Conservation (phyloP, 2,329 filamentous ascomycete genomes). For the Sarocladiaceae sp. region DNA sequence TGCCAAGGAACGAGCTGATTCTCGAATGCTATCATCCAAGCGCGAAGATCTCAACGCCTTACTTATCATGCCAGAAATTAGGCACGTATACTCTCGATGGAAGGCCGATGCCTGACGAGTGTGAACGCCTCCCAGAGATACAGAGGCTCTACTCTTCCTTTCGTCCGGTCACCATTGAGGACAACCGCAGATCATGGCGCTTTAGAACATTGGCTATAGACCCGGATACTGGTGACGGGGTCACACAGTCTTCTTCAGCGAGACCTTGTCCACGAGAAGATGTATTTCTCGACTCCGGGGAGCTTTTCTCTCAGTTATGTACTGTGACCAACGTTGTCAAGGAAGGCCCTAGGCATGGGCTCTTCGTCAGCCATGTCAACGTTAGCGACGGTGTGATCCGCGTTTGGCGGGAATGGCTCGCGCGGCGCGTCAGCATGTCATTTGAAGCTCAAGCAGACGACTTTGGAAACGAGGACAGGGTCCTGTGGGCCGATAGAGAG, state of each 20-base stretch:
- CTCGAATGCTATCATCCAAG: constrained; percentile 76
- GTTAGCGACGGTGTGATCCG: constrained; percentile 66
- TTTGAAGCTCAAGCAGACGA: neutral
- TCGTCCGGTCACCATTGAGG: constrained; percentile 55
- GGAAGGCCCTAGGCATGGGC: constrained; percentile 52
- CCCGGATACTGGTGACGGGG: neutral
- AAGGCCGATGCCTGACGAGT: constrained; percentile 9
- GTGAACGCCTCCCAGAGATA: constrained; percentile 33
- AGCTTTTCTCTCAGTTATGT: constrained; percentile 72
- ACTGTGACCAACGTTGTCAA: constrained; percentile 65
- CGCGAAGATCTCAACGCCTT: constrained; percentile 63
- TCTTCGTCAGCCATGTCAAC: constrained; percentile 62
- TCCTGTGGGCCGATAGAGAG: constrained; percentile 65
- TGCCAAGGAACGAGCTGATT: constrained; percentile 53
- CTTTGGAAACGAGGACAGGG: constrained; percentile 18
- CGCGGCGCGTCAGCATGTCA: constrained; percentile 27
- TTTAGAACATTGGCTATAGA: constrained; percentile 15
- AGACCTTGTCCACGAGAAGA: constrained; percentile 36
- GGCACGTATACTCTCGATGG: constrained; percentile 41
- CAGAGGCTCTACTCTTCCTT: constrained; percentile 66
- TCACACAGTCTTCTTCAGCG: neutral
- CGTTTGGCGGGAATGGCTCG: constrained; percentile 70
- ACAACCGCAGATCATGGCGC: constrained; percentile 35
- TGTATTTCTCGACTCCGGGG: constrained; percentile 62
- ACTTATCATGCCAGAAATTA: constrained; percentile 61